phyloP scores from a whole-genome alignment of 495 filamentous ascomycete species.

The Penicillium cataractarum region DNA sequence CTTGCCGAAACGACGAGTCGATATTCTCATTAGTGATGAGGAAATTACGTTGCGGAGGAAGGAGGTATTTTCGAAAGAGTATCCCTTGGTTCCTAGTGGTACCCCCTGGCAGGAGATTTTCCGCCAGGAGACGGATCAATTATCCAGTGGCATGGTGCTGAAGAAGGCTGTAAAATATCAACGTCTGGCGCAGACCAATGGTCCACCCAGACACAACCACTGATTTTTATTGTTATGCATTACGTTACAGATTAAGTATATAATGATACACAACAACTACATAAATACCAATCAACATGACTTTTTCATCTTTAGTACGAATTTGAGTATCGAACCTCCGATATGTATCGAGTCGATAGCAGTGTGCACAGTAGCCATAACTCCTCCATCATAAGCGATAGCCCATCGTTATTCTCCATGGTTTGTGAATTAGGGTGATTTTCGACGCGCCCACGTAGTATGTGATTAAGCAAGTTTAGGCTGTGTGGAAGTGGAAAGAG shows the following conservation, averaged over 20 bases:
- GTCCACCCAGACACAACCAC: constrained; percentile 55
- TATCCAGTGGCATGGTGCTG: constrained; percentile 58
- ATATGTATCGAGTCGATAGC: too few relatives aligned
- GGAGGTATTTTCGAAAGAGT: constrained; percentile 42
- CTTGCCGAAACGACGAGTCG: constrained; percentile 54
- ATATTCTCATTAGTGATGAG: constrained; percentile 55
- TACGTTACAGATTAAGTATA: background rate
- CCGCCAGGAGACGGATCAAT: constrained; percentile 51
- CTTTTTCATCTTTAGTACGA: too few relatives aligned
- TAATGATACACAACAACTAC: background rate
- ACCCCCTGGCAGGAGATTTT: constrained; percentile 59
- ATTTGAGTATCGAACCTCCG: too few relatives aligned
- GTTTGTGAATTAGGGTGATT: too few relatives aligned
- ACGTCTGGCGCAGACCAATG: constrained; percentile 51
- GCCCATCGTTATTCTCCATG: too few relatives aligned
- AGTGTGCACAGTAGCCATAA: too few relatives aligned
- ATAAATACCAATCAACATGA: background rate
- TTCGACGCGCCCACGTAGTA: too few relatives aligned
- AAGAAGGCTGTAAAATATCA: constrained; percentile 54
- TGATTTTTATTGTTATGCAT: constrained; percentile 24
- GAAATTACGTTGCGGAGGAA: constrained; percentile 69
- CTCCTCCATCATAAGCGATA: too few relatives aligned
- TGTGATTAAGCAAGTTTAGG: too few relatives aligned
- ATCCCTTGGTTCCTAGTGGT: constrained; percentile 21
- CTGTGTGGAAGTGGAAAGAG: too few relatives aligned